Conservation (phyloP, 257 asterid genomes). For the Echites panduratus region DNA sequence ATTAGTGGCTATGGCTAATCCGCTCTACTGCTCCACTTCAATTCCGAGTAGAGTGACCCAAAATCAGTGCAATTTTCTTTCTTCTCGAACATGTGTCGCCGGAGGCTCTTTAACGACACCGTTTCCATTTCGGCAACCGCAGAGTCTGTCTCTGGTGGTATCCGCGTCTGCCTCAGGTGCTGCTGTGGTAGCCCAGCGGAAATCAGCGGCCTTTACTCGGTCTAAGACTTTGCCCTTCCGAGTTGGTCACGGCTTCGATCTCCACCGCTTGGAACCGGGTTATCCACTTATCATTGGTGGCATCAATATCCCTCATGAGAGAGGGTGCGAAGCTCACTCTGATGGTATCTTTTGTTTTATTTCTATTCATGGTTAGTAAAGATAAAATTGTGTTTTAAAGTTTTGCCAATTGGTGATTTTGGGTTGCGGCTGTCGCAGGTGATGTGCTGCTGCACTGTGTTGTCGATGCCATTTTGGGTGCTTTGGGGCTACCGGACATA, state of each 20-base stretch:
- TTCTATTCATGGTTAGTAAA: neutral
- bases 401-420: neutral
- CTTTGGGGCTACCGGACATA: slow-evolving; percentile 89
- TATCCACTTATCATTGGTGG: slow-evolving; percentile 88
- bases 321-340: slow-evolving; percentile 95
- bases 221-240: slow-evolving; percentile 70
- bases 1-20: slow-evolving; percentile 29
- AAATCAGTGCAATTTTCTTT: neutral
- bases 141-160: slow-evolving; percentile 13
- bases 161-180: slow-evolving; percentile 34
- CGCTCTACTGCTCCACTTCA: slow-evolving; percentile 19
- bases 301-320: slow-evolving; percentile 64
- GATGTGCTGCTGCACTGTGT: slow-evolving; percentile 97
- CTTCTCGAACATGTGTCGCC: neutral
- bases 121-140: slow-evolving; percentile 2
- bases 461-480: slow-evolving; percentile 95
- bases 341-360: slow-evolving; percentile 44
- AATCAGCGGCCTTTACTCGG: slow-evolving; percentile 15
- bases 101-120: neutral
- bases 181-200: slow-evolving; percentile 42
- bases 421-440: slow-evolving; percentile 34
- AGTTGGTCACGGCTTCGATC: slow-evolving; percentile 91
- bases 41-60: slow-evolving; percentile 11
- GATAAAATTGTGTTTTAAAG: neutral
- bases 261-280: slow-evolving; percentile 85